Evolutionary conservation across 2,329 filamentous ascomycete species (phyloP).

Genomic region (Fusarium phyllophilum): DNA sequence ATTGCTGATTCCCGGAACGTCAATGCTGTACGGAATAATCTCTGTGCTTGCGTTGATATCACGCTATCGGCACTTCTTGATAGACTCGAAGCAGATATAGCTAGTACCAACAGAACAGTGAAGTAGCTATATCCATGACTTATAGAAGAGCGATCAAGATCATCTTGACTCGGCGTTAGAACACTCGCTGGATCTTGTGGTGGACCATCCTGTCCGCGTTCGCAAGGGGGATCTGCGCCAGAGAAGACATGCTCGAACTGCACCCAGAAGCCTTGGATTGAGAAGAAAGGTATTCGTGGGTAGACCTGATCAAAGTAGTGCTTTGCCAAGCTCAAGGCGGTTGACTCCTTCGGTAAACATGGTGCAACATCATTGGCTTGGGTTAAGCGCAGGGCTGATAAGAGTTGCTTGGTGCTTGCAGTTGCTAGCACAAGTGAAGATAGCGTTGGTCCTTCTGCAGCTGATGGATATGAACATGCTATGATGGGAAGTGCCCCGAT

Average conservation of each 20-base stretch:
- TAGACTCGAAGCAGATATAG: slow-evolving; percentile 8
- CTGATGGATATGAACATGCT: neutral
- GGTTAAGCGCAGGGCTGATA: neutral
- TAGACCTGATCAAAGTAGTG: slow-evolving; percentile 3
- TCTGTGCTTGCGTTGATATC: neutral
- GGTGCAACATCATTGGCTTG: neutral
- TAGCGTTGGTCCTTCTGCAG: neutral
- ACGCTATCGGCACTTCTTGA: slow-evolving; percentile 14
- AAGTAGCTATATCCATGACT: slow-evolving; percentile 3
- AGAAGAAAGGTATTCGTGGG: slow-evolving; percentile 14
- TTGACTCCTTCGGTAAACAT: neutral
- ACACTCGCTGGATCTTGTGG: neutral
- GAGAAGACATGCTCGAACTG: slow-evolving; percentile 19
- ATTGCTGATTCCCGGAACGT: neutral
- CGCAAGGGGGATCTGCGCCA: neutral
- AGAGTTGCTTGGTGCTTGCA: slow-evolving; percentile 5
- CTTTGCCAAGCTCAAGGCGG: neutral
- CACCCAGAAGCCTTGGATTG: slow-evolving; percentile 11
- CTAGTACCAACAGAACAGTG: neutral
- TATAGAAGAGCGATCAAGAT: neutral
- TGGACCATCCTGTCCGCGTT: neutral
- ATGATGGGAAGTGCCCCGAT: slow-evolving; percentile 4
- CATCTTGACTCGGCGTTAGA: neutral
- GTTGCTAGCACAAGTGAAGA: slow-evolving; percentile 5
- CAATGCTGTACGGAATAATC: neutral